Percentiles rank a stretch among this genome's conserved stretches.
Evolutionary conservation across 2,329 filamentous ascomycete species (phyloP).

Genomic region (Sporothrix pallida): DNA sequence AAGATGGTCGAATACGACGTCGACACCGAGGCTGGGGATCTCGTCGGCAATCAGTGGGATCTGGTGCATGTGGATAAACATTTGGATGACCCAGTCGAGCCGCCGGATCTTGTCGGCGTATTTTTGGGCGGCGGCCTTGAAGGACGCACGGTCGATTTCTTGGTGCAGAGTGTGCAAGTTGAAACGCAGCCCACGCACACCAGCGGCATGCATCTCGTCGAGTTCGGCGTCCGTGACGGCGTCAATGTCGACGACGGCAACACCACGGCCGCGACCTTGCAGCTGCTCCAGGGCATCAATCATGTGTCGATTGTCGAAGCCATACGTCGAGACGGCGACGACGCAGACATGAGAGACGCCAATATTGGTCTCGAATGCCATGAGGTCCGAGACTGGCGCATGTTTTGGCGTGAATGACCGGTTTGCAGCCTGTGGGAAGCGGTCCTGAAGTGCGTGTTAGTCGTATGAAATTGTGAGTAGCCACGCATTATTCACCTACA

Average conservation of each 20-base stretch:
- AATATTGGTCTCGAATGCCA: slow-evolving; percentile 28
- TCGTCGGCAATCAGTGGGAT: slow-evolving; percentile 28
- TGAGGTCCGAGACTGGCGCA: slow-evolving; percentile 24
- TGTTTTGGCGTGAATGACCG: slow-evolving; percentile 27
- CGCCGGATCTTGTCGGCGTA: slow-evolving; percentile 28
- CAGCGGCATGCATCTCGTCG: slow-evolving; percentile 26
- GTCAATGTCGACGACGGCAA: slow-evolving; percentile 25
- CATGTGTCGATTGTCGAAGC: slow-evolving; percentile 25
- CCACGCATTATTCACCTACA: background rate
- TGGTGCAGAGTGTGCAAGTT: slow-evolving; percentile 25
- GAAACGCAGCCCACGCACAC: slow-evolving; percentile 26
- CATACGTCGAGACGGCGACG: slow-evolving; percentile 27
- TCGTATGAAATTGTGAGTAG: background rate
- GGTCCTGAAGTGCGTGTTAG: slow-evolving; percentile 12
- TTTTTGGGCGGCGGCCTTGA: slow-evolving; percentile 9
- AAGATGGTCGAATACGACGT: slow-evolving; percentile 25
- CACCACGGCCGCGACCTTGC: slow-evolving; percentile 17
- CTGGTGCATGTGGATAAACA: slow-evolving; percentile 23
- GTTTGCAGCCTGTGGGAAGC: slow-evolving; percentile 20
- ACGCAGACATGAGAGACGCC: slow-evolving; percentile 27
- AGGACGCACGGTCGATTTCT: slow-evolving; percentile 21
- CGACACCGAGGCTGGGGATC: slow-evolving; percentile 21
- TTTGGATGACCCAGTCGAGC: slow-evolving; percentile 25
- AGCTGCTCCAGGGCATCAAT: slow-evolving; percentile 24
- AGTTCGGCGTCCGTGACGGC: slow-evolving; percentile 25